Conservation (phyloP, 2,329 filamentous ascomycete genomes). For the Pseudogymnoascus sp. region DNA sequence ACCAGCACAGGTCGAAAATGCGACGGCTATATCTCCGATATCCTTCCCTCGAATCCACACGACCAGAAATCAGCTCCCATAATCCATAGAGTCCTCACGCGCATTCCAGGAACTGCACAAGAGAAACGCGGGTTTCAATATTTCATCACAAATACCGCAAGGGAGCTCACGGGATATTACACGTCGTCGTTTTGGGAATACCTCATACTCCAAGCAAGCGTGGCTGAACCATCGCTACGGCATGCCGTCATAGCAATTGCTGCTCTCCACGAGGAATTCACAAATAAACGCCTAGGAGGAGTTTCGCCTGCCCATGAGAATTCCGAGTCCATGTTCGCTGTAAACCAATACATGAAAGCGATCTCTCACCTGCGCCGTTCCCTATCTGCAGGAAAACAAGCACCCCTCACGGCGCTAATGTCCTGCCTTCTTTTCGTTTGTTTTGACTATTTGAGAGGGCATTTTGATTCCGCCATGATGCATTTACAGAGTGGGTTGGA, state of each 20-base stretch:
- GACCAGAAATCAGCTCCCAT: background rate
- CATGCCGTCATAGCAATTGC: conserved; percentile 27
- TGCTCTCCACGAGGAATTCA: conserved; percentile 24
- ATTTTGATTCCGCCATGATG: conserved; percentile 23
- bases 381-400: conserved; percentile 19
- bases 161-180: conserved; percentile 24
- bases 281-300: conserved; percentile 12
- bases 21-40: conserved; percentile 19
- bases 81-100: background rate
- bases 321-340: conserved; percentile 18
- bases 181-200: conserved; percentile 22
- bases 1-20: conserved; percentile 21
- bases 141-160: conserved; percentile 22
- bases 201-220: conserved; percentile 23
- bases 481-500: conserved; percentile 25
- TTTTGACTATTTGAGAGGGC: conserved; percentile 25
- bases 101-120: conserved; percentile 18
- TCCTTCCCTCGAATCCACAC: conserved; percentile 6
- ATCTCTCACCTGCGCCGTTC: conserved; percentile 21
- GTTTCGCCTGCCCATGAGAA: background rate
- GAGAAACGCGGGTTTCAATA: conserved; percentile 24
- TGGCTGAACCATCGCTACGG: conserved; percentile 21
- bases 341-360: conserved; percentile 26
- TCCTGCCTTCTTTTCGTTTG: conserved; percentile 26
- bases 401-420: conserved; percentile 23